Percentiles rank a stretch among this genome's conserved stretches.
Conservation (phyloP, 2,329 filamentous ascomycete genomes). For the Fusarium miscanthi region DNA sequence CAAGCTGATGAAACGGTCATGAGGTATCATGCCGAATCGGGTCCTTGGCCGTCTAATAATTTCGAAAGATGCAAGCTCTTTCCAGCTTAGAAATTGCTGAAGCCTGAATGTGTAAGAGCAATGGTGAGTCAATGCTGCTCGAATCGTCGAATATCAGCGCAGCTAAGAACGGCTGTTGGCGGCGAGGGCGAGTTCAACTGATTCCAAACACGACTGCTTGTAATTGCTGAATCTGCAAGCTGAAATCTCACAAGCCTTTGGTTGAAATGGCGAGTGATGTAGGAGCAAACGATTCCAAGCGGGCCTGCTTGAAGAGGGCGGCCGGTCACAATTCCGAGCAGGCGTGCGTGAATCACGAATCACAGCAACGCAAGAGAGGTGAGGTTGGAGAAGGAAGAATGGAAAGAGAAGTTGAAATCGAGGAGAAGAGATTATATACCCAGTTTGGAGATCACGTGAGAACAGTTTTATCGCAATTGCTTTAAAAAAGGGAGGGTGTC, state of each 20-base stretch:
- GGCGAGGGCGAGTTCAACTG: too few relatives aligned
- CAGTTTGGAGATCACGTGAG: not conserved
- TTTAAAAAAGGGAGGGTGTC: not conserved
- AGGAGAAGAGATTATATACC: not conserved
- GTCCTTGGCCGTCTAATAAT: not conserved
- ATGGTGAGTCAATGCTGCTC: not conserved
- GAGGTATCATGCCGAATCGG: too few relatives aligned
- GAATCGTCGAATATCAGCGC: not conserved
- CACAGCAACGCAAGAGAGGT: not conserved
- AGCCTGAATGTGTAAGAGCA: not conserved
- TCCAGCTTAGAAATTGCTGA: not conserved
- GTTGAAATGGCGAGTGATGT: too few relatives aligned
- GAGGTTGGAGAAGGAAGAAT: not conserved
- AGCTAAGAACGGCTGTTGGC: too few relatives aligned
- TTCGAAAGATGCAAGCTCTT: too few relatives aligned
- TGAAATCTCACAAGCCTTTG: not conserved
- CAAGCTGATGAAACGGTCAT: not conserved
- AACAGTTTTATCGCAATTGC: fast-evolving
- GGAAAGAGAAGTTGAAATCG: not conserved
- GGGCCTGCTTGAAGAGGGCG: fast-evolving
- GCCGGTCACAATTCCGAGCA: not conserved
- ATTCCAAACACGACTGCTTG: not conserved
- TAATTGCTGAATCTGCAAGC: not conserved
- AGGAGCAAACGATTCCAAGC: not conserved
- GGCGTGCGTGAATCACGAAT: not conserved